Conservation (phyloP, 2,329 filamentous ascomycete species). For the Aspergillus glaucus region DNA sequence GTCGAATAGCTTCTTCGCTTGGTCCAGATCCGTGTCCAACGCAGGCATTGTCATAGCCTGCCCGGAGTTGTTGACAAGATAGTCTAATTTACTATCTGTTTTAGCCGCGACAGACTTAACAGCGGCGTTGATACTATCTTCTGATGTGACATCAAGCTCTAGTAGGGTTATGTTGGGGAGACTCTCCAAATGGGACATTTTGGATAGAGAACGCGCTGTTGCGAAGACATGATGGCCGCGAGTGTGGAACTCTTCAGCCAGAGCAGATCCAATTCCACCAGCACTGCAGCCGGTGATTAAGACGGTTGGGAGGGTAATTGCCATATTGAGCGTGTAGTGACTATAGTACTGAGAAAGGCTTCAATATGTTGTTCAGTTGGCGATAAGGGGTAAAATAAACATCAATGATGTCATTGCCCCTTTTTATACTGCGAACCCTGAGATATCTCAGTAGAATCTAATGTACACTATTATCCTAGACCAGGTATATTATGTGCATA, state of each 20-base stretch:
- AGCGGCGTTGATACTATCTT: conserved; percentile 20
- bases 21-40: conserved; percentile 30
- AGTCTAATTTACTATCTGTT: conserved; percentile 30
- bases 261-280: conserved; percentile 33
- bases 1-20: conserved; percentile 18
- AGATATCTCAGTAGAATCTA: too few relatives aligned
- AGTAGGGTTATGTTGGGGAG: conserved; percentile 21
- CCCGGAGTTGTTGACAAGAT: conserved; percentile 41
- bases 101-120: conserved; percentile 10
- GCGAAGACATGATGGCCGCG: conserved; percentile 33
- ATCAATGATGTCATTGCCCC: too few relatives aligned
- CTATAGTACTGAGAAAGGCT: too few relatives aligned
- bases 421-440: too few relatives aligned
- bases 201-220: conserved; percentile 25
- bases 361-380: too few relatives aligned
- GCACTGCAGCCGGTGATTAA: conserved; percentile 36
- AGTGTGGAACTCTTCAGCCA: conserved; percentile 29
- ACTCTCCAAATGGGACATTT: conserved; percentile 18
- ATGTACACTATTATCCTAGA: too few relatives aligned
- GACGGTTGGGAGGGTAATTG: conserved; percentile 7
- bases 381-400: too few relatives aligned
- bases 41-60: conserved; percentile 27
- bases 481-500: too few relatives aligned
- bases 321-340: too few relatives aligned
- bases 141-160: conserved; percentile 23